Evolutionary conservation across 352 stramenopile species (phyloP).

Genomic region (Pythium monospermum): DNA sequence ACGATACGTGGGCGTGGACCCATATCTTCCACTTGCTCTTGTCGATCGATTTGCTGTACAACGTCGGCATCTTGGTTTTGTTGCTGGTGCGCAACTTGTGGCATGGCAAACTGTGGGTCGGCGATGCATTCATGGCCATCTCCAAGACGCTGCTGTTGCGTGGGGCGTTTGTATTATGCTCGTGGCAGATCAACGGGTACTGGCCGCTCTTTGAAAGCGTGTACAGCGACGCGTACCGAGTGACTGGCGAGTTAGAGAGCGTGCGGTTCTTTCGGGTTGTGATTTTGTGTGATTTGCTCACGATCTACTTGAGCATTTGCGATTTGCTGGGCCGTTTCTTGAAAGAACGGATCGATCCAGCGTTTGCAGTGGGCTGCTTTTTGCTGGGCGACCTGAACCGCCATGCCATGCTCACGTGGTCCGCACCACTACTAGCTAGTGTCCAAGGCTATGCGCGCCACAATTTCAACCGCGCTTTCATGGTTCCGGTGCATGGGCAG

Average conservation of each 20-base stretch:
- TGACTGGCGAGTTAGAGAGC: not conserved
- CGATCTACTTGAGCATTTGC: conserved; percentile 20
- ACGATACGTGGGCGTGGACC: conserved; percentile 22
- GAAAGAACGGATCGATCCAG: conserved; percentile 23
- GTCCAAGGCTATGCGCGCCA: no score
- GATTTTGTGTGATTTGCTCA: conserved; percentile 19
- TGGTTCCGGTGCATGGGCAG: not conserved
- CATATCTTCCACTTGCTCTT: conserved; percentile 21
- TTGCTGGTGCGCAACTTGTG: conserved; percentile 11
- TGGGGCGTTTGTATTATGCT: not conserved
- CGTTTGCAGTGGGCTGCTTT: conserved; percentile 16
- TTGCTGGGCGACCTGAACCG: no score
- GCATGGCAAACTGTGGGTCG: conserved; percentile 12
- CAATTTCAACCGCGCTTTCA: no score
- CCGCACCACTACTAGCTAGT: no score
- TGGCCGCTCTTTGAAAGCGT: conserved; percentile 15
- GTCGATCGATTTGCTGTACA: conserved; percentile 7
- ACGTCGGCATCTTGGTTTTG: conserved; percentile 13
- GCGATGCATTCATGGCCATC: conserved; percentile 20
- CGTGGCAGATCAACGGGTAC: conserved; percentile 22
- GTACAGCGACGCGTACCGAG: conserved; percentile 1
- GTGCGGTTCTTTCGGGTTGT: not conserved
- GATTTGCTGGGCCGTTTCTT: conserved; percentile 16
- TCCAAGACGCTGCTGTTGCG: conserved; percentile 5
- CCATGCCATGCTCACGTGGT: no score